phyloP scores from a whole-genome alignment of 2,329 filamentous ascomycete genomes.

The Rutstroemia sydowiana region DNA sequence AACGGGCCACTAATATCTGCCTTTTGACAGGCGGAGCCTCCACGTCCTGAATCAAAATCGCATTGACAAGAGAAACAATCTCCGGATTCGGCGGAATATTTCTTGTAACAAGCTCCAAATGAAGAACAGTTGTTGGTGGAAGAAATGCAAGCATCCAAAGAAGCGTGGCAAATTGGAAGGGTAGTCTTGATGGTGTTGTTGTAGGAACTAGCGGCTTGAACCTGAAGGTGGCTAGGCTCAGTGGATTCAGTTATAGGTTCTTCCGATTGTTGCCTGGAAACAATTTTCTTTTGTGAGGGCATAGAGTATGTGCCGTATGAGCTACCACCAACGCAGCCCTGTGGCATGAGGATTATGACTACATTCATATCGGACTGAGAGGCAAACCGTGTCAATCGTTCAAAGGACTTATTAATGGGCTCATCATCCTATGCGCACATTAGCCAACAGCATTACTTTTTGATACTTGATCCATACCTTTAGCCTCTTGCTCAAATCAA shows the following conservation, averaged over 20 bases:
- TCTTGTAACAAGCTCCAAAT: constrained; percentile 69
- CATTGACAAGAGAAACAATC: constrained; percentile 78
- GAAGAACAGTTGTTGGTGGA: constrained; percentile 74
- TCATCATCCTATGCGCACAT: background rate
- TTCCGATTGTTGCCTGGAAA: constrained; percentile 22
- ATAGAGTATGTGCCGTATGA: constrained; percentile 26
- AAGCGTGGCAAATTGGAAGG: constrained; percentile 64
- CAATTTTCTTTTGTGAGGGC: constrained; percentile 15
- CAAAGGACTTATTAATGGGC: background rate
- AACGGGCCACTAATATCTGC: constrained; percentile 83
- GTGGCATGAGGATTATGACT: constrained; percentile 26
- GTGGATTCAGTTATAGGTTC: constrained; percentile 23
- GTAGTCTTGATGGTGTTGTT: constrained; percentile 9
- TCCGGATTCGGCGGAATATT: constrained; percentile 44
- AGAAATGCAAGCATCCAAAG: constrained; percentile 58
- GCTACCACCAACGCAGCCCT: constrained; percentile 16
- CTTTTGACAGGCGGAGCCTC: constrained; percentile 82
- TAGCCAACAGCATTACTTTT: background rate
- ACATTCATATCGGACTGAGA: constrained; percentile 25
- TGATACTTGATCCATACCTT: constrained; percentile 17
- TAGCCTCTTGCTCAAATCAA: constrained; percentile 18
- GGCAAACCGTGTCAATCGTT: constrained; percentile 23
- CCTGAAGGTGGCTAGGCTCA: constrained; percentile 8
- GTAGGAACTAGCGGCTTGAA: constrained; percentile 12
- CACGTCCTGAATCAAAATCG: constrained; percentile 32